Base-by-base conservation (phyloP, 2,329 filamentous ascomycete genomes). In the Aspergillus terreus region DNA sequence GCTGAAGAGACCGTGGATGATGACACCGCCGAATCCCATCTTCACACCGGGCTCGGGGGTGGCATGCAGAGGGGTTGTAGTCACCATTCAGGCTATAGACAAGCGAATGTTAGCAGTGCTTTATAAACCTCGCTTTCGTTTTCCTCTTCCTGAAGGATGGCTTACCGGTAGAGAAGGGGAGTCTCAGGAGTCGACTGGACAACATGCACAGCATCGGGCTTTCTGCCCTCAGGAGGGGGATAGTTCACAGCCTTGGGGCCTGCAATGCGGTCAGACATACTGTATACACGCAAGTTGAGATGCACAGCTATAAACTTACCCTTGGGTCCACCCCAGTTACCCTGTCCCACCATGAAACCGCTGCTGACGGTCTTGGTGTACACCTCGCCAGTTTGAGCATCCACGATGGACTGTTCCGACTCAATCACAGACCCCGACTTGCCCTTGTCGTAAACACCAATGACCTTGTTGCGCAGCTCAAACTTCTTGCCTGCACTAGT, bases 21-120 rank as follows among this genome's bases (percentile, higher is more conserved):
- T 96, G 61, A 84, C 78, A 32, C 91, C 91, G 25, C 90, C 89
- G 61, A 95, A 96, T 54, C 92, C 91, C 89, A 96, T 95, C 75
- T 90, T 87, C 72, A 82, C 75, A 54, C 90, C 90, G 0, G 90
- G 89, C 73, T 90, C 88, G 11, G 90, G 90, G 15, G 88, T 88
- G 6, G 90, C 90, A 69, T 96, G 91, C 33, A 96, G 84, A 25
- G 91, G 91, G 92, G 76, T 96, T 96, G 75, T 96, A 96, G 76
- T 96, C 92, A 59, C 91, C 91, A 63, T 95, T 96, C 46, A 96
- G 81, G 57, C 90, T 82, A 23, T 23, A 57, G 67, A 64, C 45
- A 70, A 15, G 52, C 25, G 11, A 53, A 38, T n/a, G 35, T 50
- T 51, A 53, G 23, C 9, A 47, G 32, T 3, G 1, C 15, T 17